Percentiles rank a stretch among this genome's conserved stretches.
These are phyloP conservation scores for Dioscorea alata DNA, from an alignment of 106 monocot species.

Conservation along the genomic window DNA sequence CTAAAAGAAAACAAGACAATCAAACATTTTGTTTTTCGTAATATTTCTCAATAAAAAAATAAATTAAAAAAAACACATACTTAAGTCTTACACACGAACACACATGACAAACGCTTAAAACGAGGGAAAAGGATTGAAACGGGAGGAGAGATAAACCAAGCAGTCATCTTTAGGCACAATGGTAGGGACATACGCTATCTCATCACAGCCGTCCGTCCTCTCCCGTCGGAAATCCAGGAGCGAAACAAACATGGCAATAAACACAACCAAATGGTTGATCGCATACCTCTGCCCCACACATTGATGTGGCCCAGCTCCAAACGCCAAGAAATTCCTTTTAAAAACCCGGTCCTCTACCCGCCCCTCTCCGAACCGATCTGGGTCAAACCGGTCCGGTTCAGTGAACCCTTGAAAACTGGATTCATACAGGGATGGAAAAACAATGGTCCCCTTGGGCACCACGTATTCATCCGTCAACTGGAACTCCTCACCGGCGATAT, in stretches of 20 bases:
- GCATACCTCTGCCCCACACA: constrained; percentile 94
- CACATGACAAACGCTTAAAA: too few species aligned
- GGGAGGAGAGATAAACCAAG: constrained; percentile 40
- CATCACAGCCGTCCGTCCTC: constrained; percentile 60
- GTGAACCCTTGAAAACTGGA: constrained; percentile 87
- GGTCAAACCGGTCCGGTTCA: constrained; percentile 80
- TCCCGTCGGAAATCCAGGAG: constrained; percentile 60
- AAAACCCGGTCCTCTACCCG: constrained; percentile 61
- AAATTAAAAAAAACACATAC: too few species aligned
- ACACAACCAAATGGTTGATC: constrained; percentile 74
- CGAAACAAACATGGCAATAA: constrained; percentile 73
- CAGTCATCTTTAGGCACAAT: constrained; percentile 88
- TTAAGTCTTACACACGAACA: too few species aligned
- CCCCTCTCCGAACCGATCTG: constrained; percentile 69
- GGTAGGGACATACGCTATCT: constrained; percentile 76
- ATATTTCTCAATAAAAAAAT: too few species aligned
- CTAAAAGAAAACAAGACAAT: too few species aligned
- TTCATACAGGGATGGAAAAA: constrained; percentile 84
- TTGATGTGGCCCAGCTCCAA: constrained; percentile 91
- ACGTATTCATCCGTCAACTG: constrained; percentile 74
- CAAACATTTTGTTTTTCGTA: too few species aligned
- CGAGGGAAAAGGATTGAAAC: constrained; percentile 25
- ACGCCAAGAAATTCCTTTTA: constrained; percentile 77
- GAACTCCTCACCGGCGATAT: constrained; percentile 70
- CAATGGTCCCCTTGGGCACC: constrained; percentile 85